These are phyloP conservation scores for Geotrichum histeridarum DNA, from an alignment of 1,139 yeast genomes.

Conservation along the genomic window DNA sequence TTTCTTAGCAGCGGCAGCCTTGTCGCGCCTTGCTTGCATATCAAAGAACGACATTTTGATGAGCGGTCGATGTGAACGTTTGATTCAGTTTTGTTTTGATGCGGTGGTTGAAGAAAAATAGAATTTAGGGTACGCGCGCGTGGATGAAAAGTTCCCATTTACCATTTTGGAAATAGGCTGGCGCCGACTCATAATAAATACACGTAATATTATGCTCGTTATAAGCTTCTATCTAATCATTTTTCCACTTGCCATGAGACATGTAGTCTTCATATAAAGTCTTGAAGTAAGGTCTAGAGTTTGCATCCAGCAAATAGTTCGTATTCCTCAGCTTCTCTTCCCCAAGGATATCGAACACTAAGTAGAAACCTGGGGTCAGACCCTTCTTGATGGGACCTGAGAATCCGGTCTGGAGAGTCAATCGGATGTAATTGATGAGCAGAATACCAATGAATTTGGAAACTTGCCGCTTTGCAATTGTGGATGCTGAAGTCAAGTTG, in stretches of 20 bases:
- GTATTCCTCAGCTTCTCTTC: constrained; percentile 58
- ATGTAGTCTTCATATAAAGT: constrained; percentile 66
- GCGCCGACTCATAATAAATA: not conserved
- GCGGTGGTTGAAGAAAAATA: not conserved
- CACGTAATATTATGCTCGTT: not conserved
- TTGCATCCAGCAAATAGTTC: constrained; percentile 64
- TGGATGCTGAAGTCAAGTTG: constrained; percentile 52
- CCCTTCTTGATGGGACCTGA: constrained; percentile 47
- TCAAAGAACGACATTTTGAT: constrained; percentile 21
- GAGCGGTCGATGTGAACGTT: not conserved
- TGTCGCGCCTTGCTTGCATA: constrained; percentile 17
- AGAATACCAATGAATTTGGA: constrained; percentile 61
- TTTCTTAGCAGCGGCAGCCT: constrained; percentile 11
- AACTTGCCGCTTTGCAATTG: constrained; percentile 52
- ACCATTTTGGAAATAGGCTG: not conserved
- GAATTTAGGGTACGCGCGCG: not conserved
- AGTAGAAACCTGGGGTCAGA: constrained; percentile 53
- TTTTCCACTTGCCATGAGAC: constrained; percentile 80
- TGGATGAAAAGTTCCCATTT: not conserved
- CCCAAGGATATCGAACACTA: constrained; percentile 66
- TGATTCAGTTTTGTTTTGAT: not conserved
- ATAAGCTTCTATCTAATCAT: constrained; percentile 35
- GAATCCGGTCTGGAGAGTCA: constrained; percentile 52
- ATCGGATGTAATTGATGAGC: constrained; percentile 46
- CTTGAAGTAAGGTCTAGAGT: constrained; percentile 66